Evolutionary conservation across 257 asterid species (phyloP).

Genomic region (Osmanthus fragrans): DNA sequence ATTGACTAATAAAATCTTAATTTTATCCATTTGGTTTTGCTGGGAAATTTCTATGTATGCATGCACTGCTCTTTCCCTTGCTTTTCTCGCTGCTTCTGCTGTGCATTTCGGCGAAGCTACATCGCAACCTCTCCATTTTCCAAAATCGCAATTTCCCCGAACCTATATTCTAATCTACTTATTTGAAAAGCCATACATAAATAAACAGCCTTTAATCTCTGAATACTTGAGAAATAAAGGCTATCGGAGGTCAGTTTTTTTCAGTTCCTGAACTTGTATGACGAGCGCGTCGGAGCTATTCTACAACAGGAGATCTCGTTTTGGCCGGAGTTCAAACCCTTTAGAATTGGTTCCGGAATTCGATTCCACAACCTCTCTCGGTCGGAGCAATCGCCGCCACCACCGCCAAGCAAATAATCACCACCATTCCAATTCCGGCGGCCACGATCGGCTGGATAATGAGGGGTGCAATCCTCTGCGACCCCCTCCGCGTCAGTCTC

Average conservation of each 20-base stretch:
- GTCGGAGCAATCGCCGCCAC: conserved; percentile 48
- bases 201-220: not conserved
- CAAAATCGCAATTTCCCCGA: not conserved
- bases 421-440: conserved; percentile 32
- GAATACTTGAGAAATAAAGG: not conserved
- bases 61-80: not conserved
- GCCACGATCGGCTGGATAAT: conserved; percentile 51
- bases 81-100: not conserved
- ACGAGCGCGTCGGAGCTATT: conserved; percentile 89
- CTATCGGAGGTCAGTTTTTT: not conserved
- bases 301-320: conserved; percentile 67
- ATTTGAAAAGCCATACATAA: not conserved
- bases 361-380: conserved; percentile 32
- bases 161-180: not conserved
- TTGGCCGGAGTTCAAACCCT: conserved; percentile 55
- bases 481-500: conserved; percentile 38
- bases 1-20: not conserved
- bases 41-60: not conserved
- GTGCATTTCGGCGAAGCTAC: not conserved
- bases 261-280: conserved; percentile 44
- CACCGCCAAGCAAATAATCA: conserved; percentile 15
- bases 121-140: not conserved
- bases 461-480: conserved; percentile 52
- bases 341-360: conserved; percentile 32
- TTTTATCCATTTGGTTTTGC: not conserved